Percentiles rank a stretch among this genome's conserved stretches.
Evolutionary conservation across 176 grass and related monocot species (phyloP).

Genomic region (Puccinellia tenuiflora): DNA sequence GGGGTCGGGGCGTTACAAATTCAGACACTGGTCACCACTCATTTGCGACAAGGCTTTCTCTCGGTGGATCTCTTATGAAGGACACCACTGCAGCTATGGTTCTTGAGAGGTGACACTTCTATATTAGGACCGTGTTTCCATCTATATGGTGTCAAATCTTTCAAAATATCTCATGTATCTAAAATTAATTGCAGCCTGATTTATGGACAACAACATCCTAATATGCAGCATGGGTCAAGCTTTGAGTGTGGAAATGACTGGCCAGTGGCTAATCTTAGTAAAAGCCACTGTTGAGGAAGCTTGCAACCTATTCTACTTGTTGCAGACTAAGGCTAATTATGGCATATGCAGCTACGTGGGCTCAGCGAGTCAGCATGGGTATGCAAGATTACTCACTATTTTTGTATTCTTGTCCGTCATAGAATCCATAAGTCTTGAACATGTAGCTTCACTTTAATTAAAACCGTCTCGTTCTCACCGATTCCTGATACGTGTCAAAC

Average conservation of each 20-base stretch:
- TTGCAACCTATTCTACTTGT: conserved; percentile 72
- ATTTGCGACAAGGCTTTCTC: conserved; percentile 70
- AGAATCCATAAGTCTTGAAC: neutral
- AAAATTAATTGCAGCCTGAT: conserved; percentile 56
- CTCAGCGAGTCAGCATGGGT: neutral
- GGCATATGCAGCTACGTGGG: no score
- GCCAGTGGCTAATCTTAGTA: conserved; percentile 51
- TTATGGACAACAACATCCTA: conserved; percentile 71
- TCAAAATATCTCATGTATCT: neutral
- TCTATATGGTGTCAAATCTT: neutral
- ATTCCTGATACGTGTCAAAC: no score
- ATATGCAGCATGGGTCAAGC: conserved; percentile 64
- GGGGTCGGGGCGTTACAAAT: no score
- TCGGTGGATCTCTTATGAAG: conserved; percentile 71
- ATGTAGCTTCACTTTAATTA: neutral
- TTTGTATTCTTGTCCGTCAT: neutral
- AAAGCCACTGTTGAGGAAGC: conserved; percentile 87
- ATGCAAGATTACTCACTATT: neutral
- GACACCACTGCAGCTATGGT: conserved; percentile 88
- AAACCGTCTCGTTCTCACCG: neutral
- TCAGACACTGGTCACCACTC: conserved; percentile 83
- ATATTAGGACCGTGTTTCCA: neutral
- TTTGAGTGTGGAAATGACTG: conserved; percentile 75
- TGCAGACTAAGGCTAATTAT: no score
- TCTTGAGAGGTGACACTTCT: conserved; percentile 72